Evolutionary conservation across 106 monocot species (phyloP).

Genomic region (Dactylorhiza incarnata): DNA sequence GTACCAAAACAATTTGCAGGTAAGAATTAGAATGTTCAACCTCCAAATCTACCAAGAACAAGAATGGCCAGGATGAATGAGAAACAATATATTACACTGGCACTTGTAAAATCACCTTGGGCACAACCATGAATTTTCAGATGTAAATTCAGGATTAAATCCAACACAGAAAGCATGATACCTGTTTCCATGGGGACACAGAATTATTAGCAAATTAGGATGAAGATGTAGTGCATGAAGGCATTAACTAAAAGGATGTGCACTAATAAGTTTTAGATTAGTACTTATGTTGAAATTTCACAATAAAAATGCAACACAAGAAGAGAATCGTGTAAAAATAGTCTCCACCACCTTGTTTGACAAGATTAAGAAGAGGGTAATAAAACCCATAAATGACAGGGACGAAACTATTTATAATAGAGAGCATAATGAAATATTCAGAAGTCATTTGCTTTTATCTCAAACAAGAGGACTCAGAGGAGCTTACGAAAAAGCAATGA

Average conservation of each 20-base stretch:
- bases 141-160: constrained; percentile 56
- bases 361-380: neutral
- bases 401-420: neutral
- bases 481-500: neutral
- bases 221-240: neutral
- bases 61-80: neutral
- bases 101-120: constrained; percentile 49
- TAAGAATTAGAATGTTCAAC: neutral
- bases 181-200: constrained; percentile 29
- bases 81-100: neutral
- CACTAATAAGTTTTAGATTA: neutral
- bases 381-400: neutral
- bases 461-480: neutral
- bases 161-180: constrained; percentile 96
- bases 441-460: neutral
- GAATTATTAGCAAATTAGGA: neutral
- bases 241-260: neutral
- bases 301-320: neutral
- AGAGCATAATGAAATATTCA: neutral
- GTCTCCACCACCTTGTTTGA: neutral
- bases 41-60: neutral
- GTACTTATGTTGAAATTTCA: neutral
- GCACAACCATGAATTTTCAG: constrained; percentile 74
- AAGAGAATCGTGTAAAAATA: neutral
- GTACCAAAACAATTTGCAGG: neutral